Evolutionary conservation across 2,329 filamentous ascomycete genomes (phyloP).

Genomic region (Scedosporium aurantiacum): DNA sequence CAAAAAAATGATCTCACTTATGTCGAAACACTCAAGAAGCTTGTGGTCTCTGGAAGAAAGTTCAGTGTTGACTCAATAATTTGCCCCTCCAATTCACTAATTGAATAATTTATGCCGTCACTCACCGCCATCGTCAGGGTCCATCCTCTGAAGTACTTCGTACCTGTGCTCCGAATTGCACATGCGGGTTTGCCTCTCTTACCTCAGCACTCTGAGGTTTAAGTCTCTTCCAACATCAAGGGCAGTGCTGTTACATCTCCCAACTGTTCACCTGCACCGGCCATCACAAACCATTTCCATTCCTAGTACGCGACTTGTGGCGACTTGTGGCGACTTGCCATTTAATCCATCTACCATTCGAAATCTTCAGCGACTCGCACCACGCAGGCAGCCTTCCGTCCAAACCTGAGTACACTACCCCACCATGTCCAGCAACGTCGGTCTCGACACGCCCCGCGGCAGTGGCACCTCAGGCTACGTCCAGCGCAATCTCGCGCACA

Average conservation of each 20-base stretch:
- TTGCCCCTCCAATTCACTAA: neutral
- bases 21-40: neutral
- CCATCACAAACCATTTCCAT: too few relatives aligned
- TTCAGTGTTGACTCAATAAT: neutral
- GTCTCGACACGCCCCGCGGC: constrained; percentile 84
- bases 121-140: neutral
- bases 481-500: constrained; percentile 84
- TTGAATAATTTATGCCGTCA: neutral
- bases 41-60: neutral
- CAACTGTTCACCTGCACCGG: neutral
- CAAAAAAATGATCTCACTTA: too few relatives aligned
- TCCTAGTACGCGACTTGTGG: neutral
- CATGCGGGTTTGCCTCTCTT: neutral
- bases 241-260: neutral
- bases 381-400: neutral
- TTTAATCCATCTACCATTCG: neutral
- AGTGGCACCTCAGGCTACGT: constrained; percentile 97
- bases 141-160: too few relatives aligned
- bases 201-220: neutral
- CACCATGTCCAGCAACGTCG: constrained; percentile 90
- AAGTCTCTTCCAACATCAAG: neutral
- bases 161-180: neutral
- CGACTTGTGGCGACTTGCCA: neutral
- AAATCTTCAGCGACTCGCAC: neutral
- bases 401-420: neutral